These are phyloP conservation scores for Vigna radiata DNA, from an alignment of 306 rosid species.

Conservation along the genomic window DNA sequence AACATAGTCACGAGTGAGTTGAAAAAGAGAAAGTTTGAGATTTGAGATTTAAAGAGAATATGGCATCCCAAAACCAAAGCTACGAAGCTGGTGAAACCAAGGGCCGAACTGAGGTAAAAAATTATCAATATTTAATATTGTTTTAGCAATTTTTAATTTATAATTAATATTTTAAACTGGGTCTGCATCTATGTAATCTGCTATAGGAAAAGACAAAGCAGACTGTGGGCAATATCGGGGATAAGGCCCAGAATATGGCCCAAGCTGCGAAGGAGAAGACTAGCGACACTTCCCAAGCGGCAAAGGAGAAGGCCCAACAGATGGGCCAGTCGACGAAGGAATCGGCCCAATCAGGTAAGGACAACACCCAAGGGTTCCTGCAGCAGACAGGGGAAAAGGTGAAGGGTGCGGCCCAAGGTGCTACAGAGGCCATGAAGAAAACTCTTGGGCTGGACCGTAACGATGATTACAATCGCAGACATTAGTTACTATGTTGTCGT, in stretches of 20 bases:
- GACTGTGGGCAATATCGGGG: conserved; percentile 51
- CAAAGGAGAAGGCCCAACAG: conserved; percentile 48
- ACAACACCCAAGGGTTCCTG: conserved; percentile 50
- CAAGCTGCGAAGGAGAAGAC: conserved; percentile 35
- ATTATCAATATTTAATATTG: no score
- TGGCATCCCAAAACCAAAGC: conserved; percentile 62
- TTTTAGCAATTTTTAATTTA: no score
- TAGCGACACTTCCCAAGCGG: conserved; percentile 28
- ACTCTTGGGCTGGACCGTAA: conserved; percentile 62
- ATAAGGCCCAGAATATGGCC: conserved; percentile 50
- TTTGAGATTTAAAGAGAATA: conserved; percentile 23
- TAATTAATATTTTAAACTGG: no score
- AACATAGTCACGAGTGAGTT: not conserved
- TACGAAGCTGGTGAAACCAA: conserved; percentile 22
- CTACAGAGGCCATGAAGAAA: conserved; percentile 58
- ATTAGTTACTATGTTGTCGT: not conserved
- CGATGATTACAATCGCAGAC: conserved; percentile 5
- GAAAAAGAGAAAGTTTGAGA: no score
- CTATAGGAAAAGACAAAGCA: conserved; percentile 59
- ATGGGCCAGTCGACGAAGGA: conserved; percentile 48
- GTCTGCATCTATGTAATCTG: no score
- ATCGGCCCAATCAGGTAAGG: conserved; percentile 48
- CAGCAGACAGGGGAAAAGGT: conserved; percentile 68
- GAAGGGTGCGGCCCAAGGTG: conserved; percentile 56
- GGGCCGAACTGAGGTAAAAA: conserved; percentile 6